Conservation (phyloP, 257 asterid genomes). For the Lycium ferocissimum region DNA sequence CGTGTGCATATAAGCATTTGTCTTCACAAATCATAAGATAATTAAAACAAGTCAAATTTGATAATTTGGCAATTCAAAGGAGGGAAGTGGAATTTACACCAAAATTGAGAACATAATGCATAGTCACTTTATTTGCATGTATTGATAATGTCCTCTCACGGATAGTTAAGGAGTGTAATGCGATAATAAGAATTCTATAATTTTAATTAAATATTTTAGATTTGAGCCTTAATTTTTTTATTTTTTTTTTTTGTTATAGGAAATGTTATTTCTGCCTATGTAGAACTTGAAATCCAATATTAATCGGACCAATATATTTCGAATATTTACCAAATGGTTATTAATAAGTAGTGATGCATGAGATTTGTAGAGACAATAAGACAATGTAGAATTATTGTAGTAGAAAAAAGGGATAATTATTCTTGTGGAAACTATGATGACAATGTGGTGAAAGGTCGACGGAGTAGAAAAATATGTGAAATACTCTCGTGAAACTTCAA, state of each 20-base stretch:
- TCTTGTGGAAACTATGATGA: conserved; percentile 3
- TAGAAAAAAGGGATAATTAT: background rate
- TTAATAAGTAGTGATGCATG: background rate
- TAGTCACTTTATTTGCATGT: no score
- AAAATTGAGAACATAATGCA: background rate
- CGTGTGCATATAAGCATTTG: no score
- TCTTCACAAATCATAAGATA: background rate
- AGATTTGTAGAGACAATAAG: background rate
- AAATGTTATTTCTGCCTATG: no score
- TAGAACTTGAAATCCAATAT: no score
- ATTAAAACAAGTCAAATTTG: background rate
- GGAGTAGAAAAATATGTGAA: background rate
- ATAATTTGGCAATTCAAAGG: background rate
- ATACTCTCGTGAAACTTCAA: background rate
- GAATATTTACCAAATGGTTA: no score
- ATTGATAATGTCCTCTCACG: no score
- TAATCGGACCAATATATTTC: no score
- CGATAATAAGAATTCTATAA: no score
- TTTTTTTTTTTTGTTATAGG: no score
- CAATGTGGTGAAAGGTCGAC: conserved; percentile 16
- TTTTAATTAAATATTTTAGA: no score
- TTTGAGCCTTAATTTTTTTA: no score
- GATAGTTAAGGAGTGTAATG: no score
- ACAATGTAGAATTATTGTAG: background rate
- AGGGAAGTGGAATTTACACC: background rate